Evolutionary conservation across 352 stramenopile species (phyloP), one percentile per base, ranked within the genome.

Genomic region (Thalassiosira oceanica): DNA sequence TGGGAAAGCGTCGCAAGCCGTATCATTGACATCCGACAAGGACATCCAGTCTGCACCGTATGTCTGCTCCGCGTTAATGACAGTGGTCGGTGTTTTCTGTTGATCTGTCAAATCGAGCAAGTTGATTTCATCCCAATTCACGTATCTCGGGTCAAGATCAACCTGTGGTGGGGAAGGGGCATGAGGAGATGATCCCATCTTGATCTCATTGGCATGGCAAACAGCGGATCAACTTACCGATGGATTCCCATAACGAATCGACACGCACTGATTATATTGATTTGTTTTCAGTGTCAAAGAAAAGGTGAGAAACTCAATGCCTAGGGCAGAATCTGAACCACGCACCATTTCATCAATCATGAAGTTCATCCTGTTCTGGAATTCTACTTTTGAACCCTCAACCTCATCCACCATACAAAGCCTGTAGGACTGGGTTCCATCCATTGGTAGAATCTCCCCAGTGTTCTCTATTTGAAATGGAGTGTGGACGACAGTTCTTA

Each of bases 41-140:
- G 62, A 50, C 10, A 70, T 48, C 31, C 18, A 48, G 37, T 70
- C 60, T 27, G 27, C 48, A 28, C 50, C 60, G 21, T 37, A 28
- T 11, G 60, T 70, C 16, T 56, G 49, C 23, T 63, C 60, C 8
- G 21, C n/a, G 23, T 70, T 70, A 18, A 70, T 70, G 16, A n/a
- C 39, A 21, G 28, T 31, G 18, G 55, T 15, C n/a, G 39, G 18
- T n/a, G 21, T 21, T 4, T 46, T 20, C 27, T 46, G 10, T 4
- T 15, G 23, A 39, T 3, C 31, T 3, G 60, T 43, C 2, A 70
- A 21, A 16, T 63, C 50, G 23, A 63, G 21, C 1, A 63, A n/a
- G 49, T 70, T 28, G 49, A 70, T 33, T 15, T 60, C 45, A 39
- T 10, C 21, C 10, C 52, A 37, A 15, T 44, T 58, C 26, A 67